Percentiles rank a stretch among this genome's conserved stretches.
Evolutionary conservation across 2,329 filamentous ascomycete genomes (phyloP).

Genomic region (Lachnellula cervina): DNA sequence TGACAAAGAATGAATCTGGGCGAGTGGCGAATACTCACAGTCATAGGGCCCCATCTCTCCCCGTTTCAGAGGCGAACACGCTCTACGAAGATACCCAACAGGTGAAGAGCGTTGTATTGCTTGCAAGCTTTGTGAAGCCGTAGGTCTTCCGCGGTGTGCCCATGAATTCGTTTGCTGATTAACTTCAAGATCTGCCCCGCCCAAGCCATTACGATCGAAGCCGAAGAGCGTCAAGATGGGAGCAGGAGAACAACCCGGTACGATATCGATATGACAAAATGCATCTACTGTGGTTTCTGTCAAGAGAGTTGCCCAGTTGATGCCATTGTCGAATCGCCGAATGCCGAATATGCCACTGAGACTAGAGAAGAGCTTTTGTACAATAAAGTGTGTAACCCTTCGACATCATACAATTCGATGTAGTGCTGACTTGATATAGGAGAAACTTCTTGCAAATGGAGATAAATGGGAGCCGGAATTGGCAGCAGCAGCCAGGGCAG

Average conservation of each 20-base stretch:
- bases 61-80: slow-evolving; percentile 96
- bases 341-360: slow-evolving; percentile 71
- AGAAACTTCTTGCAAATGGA: slow-evolving; percentile 83
- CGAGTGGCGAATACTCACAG: slow-evolving; percentile 19
- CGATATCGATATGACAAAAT: slow-evolving; percentile 99
- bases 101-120: slow-evolving; percentile 99
- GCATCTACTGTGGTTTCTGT: slow-evolving; percentile 99
- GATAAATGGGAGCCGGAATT: slow-evolving; percentile 98
- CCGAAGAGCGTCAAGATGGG: slow-evolving; percentile 94
- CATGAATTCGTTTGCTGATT: slow-evolving; percentile 10
- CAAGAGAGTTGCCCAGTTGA: slow-evolving; percentile 98
- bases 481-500: slow-evolving; percentile 84
- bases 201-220: slow-evolving; percentile 98
- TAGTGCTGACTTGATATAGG: slow-evolving; percentile 40
- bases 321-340: slow-evolving; percentile 76
- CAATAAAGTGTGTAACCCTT: slow-evolving; percentile 63
- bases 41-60: slow-evolving; percentile 86
- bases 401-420: neutral
- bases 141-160: slow-evolving; percentile 30
- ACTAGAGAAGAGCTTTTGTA: slow-evolving; percentile 91
- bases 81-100: slow-evolving; percentile 89
- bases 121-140: slow-evolving; percentile 97
- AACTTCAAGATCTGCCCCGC: slow-evolving; percentile 77
- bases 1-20: neutral
- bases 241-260: slow-evolving; percentile 94